phyloP scores from a whole-genome alignment of 1,284 basidiomycete species.

The Taiwanofungus camphoratus region DNA sequence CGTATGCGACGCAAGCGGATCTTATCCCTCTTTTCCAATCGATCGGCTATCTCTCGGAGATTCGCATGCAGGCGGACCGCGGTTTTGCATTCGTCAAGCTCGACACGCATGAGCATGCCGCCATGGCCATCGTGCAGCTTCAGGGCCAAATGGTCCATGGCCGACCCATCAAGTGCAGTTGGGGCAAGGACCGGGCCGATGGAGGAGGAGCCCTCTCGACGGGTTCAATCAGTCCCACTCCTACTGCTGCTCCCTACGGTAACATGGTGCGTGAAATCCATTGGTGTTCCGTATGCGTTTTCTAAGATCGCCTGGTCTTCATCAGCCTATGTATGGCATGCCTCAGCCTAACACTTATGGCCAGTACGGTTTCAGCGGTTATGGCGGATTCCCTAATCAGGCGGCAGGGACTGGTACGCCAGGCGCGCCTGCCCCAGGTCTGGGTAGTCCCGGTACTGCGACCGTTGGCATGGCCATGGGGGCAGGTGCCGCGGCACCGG shows the following conservation, averaged over 20 bases:
- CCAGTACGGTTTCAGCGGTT: constrained; percentile 73
- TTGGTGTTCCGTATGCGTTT: constrained; percentile 4
- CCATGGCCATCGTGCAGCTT: constrained; percentile 93
- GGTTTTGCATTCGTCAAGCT: constrained; percentile 99
- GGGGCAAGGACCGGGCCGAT: constrained; percentile 93
- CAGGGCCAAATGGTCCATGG: constrained; percentile 96
- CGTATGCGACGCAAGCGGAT: constrained; percentile 92
- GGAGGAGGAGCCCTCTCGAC: constrained; percentile 50
- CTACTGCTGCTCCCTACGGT: constrained; percentile 63
- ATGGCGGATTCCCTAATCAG: constrained; percentile 65
- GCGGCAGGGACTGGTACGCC: constrained; percentile 58
- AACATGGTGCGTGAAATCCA: constrained; percentile 52
- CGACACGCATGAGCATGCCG: constrained; percentile 96
- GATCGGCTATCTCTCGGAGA: constrained; percentile 96
- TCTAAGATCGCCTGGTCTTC: constrained; percentile 8
- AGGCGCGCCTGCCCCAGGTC: constrained; percentile 56
- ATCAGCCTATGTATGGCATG: constrained; percentile 82
- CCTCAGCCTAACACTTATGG: constrained; percentile 75
- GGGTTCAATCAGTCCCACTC: constrained; percentile 56
- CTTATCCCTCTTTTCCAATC: constrained; percentile 95
- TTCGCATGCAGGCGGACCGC: constrained; percentile 96
- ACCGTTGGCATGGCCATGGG: constrained; percentile 52
- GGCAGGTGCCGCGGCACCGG: constrained; percentile 47
- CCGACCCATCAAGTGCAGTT: constrained; percentile 93
- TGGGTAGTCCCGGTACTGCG: constrained; percentile 54